These are phyloP conservation scores for Botrytis pseudocinerea DNA, from an alignment of 2,329 filamentous ascomycete genomes.

Conservation along the genomic window DNA sequence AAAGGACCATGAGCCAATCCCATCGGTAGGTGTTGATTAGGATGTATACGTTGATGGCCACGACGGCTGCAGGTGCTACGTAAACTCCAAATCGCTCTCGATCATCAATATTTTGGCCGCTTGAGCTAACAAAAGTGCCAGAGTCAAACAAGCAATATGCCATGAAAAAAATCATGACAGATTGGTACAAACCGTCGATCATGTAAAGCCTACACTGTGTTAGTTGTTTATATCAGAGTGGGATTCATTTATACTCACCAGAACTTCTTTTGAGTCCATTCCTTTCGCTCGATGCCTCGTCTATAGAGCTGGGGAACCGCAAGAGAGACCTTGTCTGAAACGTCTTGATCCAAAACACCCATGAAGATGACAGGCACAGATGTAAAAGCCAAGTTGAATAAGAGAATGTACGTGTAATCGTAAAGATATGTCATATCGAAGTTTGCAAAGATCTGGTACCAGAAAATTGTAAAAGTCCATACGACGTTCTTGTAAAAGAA, in stretches of 20 bases:
- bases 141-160: slow-evolving; percentile 76
- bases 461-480: slow-evolving; percentile 95
- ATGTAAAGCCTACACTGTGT: slow-evolving; percentile 73
- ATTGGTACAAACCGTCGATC: slow-evolving; percentile 92
- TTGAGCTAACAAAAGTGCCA: slow-evolving; percentile 68
- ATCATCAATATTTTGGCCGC: slow-evolving; percentile 75
- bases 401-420: slow-evolving; percentile 95
- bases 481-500: slow-evolving; percentile 99
- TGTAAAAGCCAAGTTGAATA: slow-evolving; percentile 96
- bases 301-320: slow-evolving; percentile 95
- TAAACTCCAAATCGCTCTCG: slow-evolving; percentile 83
- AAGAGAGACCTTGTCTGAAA: slow-evolving; percentile 88
- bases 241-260: slow-evolving; percentile 63
- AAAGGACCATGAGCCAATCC: slow-evolving; percentile 92
- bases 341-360: slow-evolving; percentile 95
- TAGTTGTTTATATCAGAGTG: not conserved
- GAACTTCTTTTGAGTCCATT: slow-evolving; percentile 96
- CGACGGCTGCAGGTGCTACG: slow-evolving; percentile 78
- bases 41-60: slow-evolving; percentile 92
- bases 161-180: slow-evolving; percentile 89
- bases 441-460: slow-evolving; percentile 94
- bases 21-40: slow-evolving; percentile 95
- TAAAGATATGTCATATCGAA: slow-evolving; percentile 97
- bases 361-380: slow-evolving; percentile 93
- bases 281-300: slow-evolving; percentile 89